Evolutionary conservation across 352 stramenopile species (phyloP).

Genomic region (Peronosclerospora sorghi): DNA sequence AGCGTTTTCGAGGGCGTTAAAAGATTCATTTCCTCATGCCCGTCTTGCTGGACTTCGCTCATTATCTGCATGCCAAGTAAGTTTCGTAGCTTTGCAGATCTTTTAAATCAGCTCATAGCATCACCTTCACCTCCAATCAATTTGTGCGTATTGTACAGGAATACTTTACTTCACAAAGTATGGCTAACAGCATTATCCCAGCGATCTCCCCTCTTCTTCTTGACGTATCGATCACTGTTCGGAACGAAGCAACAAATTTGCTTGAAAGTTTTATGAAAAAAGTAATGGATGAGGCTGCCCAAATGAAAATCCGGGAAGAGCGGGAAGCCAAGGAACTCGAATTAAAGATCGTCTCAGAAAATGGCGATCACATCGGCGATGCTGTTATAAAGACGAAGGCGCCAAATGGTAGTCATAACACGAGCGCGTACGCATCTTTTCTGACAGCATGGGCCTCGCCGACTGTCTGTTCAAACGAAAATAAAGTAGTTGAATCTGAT

Average conservation of each 20-base stretch:
- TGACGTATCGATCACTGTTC: conserved; percentile 68
- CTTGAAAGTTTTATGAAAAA: conserved; percentile 81
- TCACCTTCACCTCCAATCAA: conserved; percentile 1
- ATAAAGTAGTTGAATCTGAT: conserved; percentile 46
- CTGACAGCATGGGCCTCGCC: conserved; percentile 70
- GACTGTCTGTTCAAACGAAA: conserved; percentile 51
- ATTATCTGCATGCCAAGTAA: conserved; percentile 68
- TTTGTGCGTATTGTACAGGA: conserved; percentile 21
- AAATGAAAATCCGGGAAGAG: conserved; percentile 75
- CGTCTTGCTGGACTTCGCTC: conserved; percentile 78
- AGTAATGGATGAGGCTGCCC: conserved; percentile 53
- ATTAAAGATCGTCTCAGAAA: conserved; percentile 33
- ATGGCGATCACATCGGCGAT: conserved; percentile 10
- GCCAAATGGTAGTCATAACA: conserved; percentile 19
- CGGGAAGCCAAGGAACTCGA: conserved; percentile 49
- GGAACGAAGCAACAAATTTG: conserved; percentile 59
- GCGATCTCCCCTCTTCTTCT: conserved; percentile 68
- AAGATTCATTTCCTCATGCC: conserved; percentile 84
- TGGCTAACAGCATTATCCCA: conserved; percentile 63
- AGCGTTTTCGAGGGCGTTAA: conserved; percentile 72
- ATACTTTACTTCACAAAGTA: conserved; percentile 63
- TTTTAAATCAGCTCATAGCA: not conserved
- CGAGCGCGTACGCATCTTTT: conserved; percentile 46
- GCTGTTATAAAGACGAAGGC: not conserved
- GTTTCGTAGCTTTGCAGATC: not conserved